Evolutionary conservation across 257 asterid genomes (phyloP), one percentile per base, ranked within the genome.

Genomic region (Nicotiana knightiana): DNA sequence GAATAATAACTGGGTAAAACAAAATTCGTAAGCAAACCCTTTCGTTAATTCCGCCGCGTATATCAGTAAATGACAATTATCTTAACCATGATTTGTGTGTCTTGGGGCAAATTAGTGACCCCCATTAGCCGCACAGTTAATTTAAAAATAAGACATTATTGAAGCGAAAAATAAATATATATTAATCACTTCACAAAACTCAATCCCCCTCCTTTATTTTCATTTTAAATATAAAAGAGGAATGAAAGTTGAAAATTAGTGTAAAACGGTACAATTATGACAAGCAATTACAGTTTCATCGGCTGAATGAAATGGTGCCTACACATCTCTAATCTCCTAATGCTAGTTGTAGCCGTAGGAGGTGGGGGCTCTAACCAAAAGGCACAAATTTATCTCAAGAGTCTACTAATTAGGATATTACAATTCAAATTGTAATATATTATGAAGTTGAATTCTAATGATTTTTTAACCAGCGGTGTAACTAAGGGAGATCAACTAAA

Each of bases 51-150:
- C 43, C 79, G 79, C 79, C 62, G 63, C 18, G 12, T 70, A 48
- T 3, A 73, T 73, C 43, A 48, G 62, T 48, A 6, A 73, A 73
- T 73, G 62, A 73, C 79, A 73, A 48, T 48, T 73, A 46, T 4
- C 62, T 73, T 48, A 73, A 24, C 79, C 79, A 48, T 73, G 26
- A 48, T 73, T 71, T 71, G 59, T 71, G 59, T 10, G 59, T 71
- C 78, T 71, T 67, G 10, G 21, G 18, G 58, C 12, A 3, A 12
- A 71, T 2, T 1, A 39, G 0, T 70, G 10, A 32, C 18, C 77
- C 58, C 39, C 54, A 18, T 37, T 70, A 71, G 15, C 62, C 26
- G 3, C 39, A 48, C 11, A 24, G 15, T 43, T 70, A 43, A 11
- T 43, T 21, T 0, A 43, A 70, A 68, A n/a, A 35, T 35, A 73